Base-by-base conservation (phyloP, 2,329 filamentous ascomycete genomes). In the Penicillium sp. region DNA sequence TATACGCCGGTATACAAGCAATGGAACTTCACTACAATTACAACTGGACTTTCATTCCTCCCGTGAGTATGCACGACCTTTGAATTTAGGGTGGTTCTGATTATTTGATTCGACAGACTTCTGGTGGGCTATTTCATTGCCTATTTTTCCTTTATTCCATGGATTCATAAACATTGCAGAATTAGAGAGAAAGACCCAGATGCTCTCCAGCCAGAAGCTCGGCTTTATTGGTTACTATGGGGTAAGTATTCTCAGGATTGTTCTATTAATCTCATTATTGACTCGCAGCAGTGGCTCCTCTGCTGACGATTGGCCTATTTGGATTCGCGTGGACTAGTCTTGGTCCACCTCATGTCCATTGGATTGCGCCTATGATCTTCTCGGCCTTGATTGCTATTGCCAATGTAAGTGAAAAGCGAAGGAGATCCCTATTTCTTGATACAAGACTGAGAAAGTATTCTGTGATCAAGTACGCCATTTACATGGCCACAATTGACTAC, bases 401-500 rank as follows among this genome's bases (percentile, higher is more conserved):
- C 7, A 88, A 88, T 62, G 72, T 81, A 73, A 62, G 74, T 71
- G 39, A 53, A 36, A 31, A n/a, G 5, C 2, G n/a, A 39, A 39
- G n/a, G 5, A 39, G 2, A 19, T 39, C 36, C 4, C 10, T 29
- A 4, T 33, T 1, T 1, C 11, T 21, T 15, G 3, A 33, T 29
- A 33, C 9, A 15, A 19, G 8, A 6, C 8, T 27, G 9, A 41
- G 11, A 31, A 11, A n/a, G 21, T 33, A 33, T 15, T 21, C 16
- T 19, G 9, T 27, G 19, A 40, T 33, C 23, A 53, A 75, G 72
- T 75, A 69, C 52, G 65, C 69, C 16, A 85, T 86, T 36, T 86
- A 87, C 66, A 84, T 86, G 79, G 81, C 83, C 7, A 85, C 84
- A 2, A 85, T 88, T 64, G 85, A 88, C 68, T 88, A 87, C 71